Evolutionary conservation across 192 early-diverging fungal genomes (phyloP), one percentile per base, ranked within the genome.

Genomic region (Spizellomyces punctatus): DNA sequence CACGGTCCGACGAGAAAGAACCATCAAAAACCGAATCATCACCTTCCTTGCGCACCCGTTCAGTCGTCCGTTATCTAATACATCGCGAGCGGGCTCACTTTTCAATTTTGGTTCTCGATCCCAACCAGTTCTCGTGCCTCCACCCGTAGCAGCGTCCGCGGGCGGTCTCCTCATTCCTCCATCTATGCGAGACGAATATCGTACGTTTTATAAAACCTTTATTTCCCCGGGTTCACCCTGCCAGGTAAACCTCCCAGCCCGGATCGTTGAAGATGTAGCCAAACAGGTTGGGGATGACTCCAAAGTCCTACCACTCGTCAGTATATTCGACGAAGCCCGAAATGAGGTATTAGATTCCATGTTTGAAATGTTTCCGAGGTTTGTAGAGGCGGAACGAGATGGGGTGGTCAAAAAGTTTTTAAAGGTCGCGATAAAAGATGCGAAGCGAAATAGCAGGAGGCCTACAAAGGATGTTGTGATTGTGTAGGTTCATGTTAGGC

Each of bases 291-390:
- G 55, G 36, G 71, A 72, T 14, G 62, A 46, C 1, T 44, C 22
- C 14, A 14, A 57, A 2, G 57, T 69, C 19, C 44, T 74, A 14
- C 75, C 75, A 7, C 55, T 74, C 6, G 71, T 76, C 5, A 64
- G 60, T 55, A 71, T 75, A 8, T 76, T 76, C 57, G 75, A 76
- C 49, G 71, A 74, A 46, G 75, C 75, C 12, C 14, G 57, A 55
- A 76, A 64, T 46, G 75, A 73, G 58, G 75, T 76, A 5, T 41
- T 76, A 17, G 63, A 16, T 4, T 17, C 41, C 17, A 64, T 76
- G 68, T 76, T 46, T 54, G 62, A 74, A 10, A 67, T 63, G 56
- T 76, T 76, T 42, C 58, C 57, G 44, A 27, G 61, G 46, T 74
- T 74, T 74, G 59, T 74, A 12, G 65, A 62, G 9, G 73, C 19